These are phyloP conservation scores for Eucalyptus camaldulensis DNA, from an alignment of 345 rosid genomes.

Conservation along the genomic window DNA sequence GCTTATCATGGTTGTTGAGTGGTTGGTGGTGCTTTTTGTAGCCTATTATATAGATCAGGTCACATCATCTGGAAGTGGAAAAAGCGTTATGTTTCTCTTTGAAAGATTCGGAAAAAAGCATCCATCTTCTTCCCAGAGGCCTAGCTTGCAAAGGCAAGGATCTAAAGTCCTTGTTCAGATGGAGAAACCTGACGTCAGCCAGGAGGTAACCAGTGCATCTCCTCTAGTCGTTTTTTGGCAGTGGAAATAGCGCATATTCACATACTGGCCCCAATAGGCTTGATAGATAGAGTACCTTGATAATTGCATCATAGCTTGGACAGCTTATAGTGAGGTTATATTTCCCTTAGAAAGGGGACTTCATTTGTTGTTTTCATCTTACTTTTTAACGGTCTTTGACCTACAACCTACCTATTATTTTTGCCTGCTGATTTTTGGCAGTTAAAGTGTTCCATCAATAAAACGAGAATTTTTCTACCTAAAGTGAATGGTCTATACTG, in stretches of 20 bases:
- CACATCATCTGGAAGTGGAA: constrained; percentile 38
- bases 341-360: not conserved
- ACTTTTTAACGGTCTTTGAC: not conserved
- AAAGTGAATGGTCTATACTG: not conserved
- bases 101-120: constrained; percentile 18
- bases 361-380: not conserved
- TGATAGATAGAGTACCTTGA: not conserved
- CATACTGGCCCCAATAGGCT: not conserved
- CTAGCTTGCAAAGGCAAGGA: constrained; percentile 47
- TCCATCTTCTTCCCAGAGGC: constrained; percentile 20
- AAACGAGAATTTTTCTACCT: not conserved
- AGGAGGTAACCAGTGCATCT: constrained; percentile 42
- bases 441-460: not conserved
- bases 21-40: constrained; percentile 44
- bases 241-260: not conserved
- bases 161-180: constrained; percentile 48
- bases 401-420: not conserved
- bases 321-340: not conserved
- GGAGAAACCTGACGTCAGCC: constrained; percentile 66
- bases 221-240: not conserved
- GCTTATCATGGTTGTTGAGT: constrained; percentile 54
- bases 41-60: constrained; percentile 70
- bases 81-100: constrained; percentile 39
- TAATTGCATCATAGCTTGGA: not conserved
- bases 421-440: not conserved